These are phyloP conservation scores for Polygonum aviculare DNA, from an alignment of 148 eudicot species.

Conservation along the genomic window DNA sequence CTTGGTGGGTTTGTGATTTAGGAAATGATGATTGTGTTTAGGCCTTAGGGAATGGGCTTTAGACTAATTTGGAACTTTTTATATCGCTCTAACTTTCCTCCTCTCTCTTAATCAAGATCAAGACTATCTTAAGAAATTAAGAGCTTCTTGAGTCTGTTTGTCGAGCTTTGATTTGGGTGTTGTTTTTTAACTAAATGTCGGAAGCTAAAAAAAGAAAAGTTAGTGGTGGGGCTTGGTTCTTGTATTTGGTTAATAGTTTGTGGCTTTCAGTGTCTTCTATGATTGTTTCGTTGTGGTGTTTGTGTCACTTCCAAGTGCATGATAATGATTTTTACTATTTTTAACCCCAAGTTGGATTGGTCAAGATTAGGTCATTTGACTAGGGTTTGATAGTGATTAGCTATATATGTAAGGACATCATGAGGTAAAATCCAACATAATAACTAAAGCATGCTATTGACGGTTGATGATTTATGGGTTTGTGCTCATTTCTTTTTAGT, in stretches of 20 bases:
- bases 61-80: neutral
- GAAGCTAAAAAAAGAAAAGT: neutral
- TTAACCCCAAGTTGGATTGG: neutral
- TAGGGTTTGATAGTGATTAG: neutral
- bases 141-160: neutral
- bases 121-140: neutral
- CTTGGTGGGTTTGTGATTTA: slow-evolving; percentile 3
- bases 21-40: slow-evolving; percentile 8
- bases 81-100: neutral
- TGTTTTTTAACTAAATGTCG: neutral
- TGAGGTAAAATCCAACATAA: neutral
- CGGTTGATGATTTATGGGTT: neutral
- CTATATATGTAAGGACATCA: neutral
- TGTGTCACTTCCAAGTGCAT: neutral
- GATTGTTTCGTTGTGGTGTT: neutral
- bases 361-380: neutral
- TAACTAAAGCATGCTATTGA: neutral
- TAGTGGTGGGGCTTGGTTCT: neutral
- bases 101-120: neutral
- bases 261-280: neutral
- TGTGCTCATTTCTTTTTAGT: neutral
- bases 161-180: neutral
- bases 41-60: slow-evolving; percentile 3
- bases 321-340: neutral
- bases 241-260: neutral